Conservation (phyloP, 805 yeast species). For the Starmerella stigmatis region DNA sequence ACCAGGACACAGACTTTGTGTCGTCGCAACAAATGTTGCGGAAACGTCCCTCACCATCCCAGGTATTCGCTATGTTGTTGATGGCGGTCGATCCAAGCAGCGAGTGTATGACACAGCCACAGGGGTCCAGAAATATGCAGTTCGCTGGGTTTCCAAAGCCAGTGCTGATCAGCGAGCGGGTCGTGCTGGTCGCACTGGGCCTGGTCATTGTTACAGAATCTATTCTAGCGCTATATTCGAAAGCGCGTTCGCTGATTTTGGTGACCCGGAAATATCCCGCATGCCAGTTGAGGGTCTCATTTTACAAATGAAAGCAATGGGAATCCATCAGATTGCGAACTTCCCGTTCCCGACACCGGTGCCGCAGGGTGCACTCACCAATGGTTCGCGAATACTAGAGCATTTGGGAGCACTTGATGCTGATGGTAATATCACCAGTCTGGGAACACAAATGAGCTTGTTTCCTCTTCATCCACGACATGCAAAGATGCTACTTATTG, state of each 20-base stretch:
- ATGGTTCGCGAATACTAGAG: constrained; percentile 58
- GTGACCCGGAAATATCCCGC: constrained; percentile 79
- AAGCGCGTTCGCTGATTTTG: constrained; percentile 68
- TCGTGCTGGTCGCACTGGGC: constrained; percentile 97
- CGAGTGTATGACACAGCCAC: constrained; percentile 69
- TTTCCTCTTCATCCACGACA: constrained; percentile 93
- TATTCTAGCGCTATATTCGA: constrained; percentile 92
- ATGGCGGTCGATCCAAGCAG: constrained; percentile 89
- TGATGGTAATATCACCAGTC: constrained; percentile 50
- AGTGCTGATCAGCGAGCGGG: constrained; percentile 93
- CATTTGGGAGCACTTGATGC: constrained; percentile 67
- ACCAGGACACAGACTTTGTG: constrained; percentile 71
- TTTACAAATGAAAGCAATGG: constrained; percentile 92
- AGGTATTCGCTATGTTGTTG: constrained; percentile 87
- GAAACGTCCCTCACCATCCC: constrained; percentile 97
- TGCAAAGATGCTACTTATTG: constrained; percentile 78
- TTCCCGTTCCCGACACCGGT: constrained; percentile 98
- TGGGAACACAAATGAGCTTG: constrained; percentile 76
- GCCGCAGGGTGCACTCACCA: constrained; percentile 44
- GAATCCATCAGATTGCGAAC: constrained; percentile 76
- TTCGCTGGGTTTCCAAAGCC: constrained; percentile 90
- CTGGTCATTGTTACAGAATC: constrained; percentile 91
- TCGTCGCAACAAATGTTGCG: constrained; percentile 94
- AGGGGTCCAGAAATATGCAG: constrained; percentile 85
- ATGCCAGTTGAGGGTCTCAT: constrained; percentile 98